phyloP scores from a whole-genome alignment of 768 basidiomycete genomes.

The Tricholoma hemisulphureum region DNA sequence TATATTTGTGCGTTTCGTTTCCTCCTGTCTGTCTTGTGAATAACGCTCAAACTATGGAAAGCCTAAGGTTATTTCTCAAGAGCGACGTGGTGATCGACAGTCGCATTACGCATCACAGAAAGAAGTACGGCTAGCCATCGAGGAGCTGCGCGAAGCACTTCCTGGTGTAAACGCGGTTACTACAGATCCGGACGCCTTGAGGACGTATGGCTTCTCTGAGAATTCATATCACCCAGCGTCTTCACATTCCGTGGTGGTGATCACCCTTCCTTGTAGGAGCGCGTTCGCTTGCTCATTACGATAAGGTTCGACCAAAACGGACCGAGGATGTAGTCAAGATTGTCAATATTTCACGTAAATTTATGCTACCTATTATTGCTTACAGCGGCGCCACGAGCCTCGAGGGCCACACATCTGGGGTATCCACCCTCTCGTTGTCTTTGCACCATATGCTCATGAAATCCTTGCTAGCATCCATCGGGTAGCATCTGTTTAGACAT shows the following conservation, averaged over 20 bases:
- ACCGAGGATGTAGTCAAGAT: constrained; percentile 84
- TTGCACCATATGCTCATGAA: constrained; percentile 1
- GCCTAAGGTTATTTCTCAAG: neutral
- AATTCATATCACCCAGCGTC: constrained; percentile 66
- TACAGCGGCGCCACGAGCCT: constrained; percentile 86
- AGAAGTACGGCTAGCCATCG: constrained; percentile 51
- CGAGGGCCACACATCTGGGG: constrained; percentile 84
- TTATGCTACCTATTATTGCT: constrained; percentile 72
- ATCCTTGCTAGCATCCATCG: constrained; percentile 33
- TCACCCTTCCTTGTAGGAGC: constrained; percentile 4
- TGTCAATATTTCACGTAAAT: constrained; percentile 73
- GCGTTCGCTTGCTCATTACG: constrained; percentile 10
- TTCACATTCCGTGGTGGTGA: constrained; percentile 52
- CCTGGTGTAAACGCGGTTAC: constrained; percentile 46
- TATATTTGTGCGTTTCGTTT: constrained; percentile 25
- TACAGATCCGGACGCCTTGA: constrained; percentile 50
- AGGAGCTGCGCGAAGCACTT: constrained; percentile 47
- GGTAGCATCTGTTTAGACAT: constrained; percentile 84
- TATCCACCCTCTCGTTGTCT: constrained; percentile 29
- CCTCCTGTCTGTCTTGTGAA: neutral
- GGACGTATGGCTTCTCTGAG: constrained; percentile 62
- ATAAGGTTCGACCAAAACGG: constrained; percentile 54
- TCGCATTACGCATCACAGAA: constrained; percentile 44
- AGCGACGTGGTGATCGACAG: neutral
- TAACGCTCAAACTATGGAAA: neutral